Evolutionary conservation across 2,329 filamentous ascomycete genomes (phyloP).

Genomic region (Cordyceps cicadae): DNA sequence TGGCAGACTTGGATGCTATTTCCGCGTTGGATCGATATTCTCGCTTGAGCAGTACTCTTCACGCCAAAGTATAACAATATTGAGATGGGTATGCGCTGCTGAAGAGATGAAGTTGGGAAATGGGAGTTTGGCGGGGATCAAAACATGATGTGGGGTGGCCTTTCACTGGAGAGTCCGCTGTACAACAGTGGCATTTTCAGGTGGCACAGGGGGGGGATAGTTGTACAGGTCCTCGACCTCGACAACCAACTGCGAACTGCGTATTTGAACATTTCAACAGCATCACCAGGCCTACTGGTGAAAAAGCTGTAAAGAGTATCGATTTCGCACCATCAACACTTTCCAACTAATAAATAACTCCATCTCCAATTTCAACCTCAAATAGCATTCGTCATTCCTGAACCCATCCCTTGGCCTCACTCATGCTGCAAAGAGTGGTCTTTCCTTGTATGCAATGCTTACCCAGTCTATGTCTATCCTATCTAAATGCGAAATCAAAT

Average conservation of each 20-base stretch:
- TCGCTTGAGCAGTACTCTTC: background rate
- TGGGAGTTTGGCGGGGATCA: background rate
- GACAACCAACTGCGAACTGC: background rate
- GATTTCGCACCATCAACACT: too few relatives aligned
- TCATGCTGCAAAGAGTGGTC: background rate
- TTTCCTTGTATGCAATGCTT: background rate
- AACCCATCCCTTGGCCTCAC: background rate
- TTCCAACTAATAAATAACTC: too few relatives aligned
- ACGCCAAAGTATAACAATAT: too few relatives aligned
- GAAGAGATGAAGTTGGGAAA: background rate
- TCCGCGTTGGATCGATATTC: background rate
- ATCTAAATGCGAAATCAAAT: background rate
- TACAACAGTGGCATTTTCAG: too few relatives aligned
- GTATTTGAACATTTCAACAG: background rate
- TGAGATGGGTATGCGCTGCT: background rate
- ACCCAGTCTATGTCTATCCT: constrained; percentile 7
- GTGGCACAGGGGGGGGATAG: background rate
- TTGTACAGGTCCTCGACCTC: background rate
- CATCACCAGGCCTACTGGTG: too few relatives aligned
- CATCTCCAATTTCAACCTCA: too few relatives aligned
- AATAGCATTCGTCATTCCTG: too few relatives aligned
- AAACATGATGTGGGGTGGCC: background rate
- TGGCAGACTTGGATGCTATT: background rate
- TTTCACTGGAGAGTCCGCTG: too few relatives aligned
- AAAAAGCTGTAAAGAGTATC: too few relatives aligned